phyloP scores from a whole-genome alignment of 768 basidiomycete species.

The Asterophora parasitica region DNA sequence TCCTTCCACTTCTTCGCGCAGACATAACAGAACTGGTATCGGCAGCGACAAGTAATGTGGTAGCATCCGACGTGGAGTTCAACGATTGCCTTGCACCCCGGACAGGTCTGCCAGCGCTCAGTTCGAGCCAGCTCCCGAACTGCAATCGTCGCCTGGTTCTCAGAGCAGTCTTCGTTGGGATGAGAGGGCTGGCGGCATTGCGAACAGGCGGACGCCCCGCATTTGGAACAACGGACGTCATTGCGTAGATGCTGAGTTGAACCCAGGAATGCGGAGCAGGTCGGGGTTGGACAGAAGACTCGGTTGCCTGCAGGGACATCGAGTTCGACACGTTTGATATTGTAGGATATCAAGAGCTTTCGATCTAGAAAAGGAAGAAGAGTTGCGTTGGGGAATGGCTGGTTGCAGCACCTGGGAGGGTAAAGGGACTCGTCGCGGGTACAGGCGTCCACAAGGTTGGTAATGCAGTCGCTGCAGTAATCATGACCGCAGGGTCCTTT shows the following conservation, averaged over 20 bases:
- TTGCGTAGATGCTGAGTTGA: conserved; percentile 15
- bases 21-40: conserved; percentile 58
- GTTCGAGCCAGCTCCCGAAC: conserved; percentile 40
- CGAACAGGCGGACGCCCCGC: conserved; percentile 37
- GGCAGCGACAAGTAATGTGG: conserved; percentile 62
- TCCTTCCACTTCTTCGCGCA: conserved; percentile 61
- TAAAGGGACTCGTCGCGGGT: conserved; percentile 36
- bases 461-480: conserved; percentile 32
- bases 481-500: conserved; percentile 33
- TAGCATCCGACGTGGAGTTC: conserved; percentile 56
- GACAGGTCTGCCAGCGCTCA: conserved; percentile 60
- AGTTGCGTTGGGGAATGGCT: conserved; percentile 20
- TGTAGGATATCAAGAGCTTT: conserved; percentile 2
- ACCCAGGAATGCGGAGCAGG: conserved; percentile 41
- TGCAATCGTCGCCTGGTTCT: conserved; percentile 36
- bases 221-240: conserved; percentile 35
- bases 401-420: conserved; percentile 38
- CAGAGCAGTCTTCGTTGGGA: conserved; percentile 32
- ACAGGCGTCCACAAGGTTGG: conserved; percentile 27
- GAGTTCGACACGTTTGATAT: conserved; percentile 13
- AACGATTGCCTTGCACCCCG: conserved; percentile 49
- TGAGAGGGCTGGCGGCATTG: conserved; percentile 48
- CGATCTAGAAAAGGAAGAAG: conserved; percentile 6
- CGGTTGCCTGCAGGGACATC: conserved; percentile 13
- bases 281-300: conserved; percentile 25